Base-by-base conservation (phyloP, 345 rosid genomes). In the Pugionium dolabratum region DNA sequence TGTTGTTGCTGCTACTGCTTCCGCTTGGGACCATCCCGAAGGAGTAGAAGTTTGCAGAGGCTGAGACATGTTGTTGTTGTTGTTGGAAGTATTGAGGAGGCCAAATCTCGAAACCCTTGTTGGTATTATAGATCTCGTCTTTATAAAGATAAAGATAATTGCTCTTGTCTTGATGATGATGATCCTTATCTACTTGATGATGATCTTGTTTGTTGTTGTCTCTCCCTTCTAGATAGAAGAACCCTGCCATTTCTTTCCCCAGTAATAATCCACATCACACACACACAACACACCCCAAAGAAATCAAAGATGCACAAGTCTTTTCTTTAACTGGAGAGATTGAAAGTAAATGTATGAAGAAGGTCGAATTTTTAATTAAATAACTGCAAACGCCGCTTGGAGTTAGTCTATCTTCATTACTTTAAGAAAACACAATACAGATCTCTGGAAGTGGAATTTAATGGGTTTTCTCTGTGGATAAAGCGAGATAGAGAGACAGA, bases 211-310 rank as follows among this genome's bases (percentile, higher is more conserved):
- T 18, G 18, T 18, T 67, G 47, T 60, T 56, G 74, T 75, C 69
- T 69, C 85, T 71, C 41, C 92, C 92, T 29, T 89, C 85, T 85
- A 91, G 84, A 83, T 88, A 86, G 79, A 86, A 91, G 82, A 86
- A 85, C 34, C 96, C 93, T 57, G 97, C 88, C 97, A 91, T 91
- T 69, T 18, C 18, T 18, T 18, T 18, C 18, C 18, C 18, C 18
- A 18, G 18, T 18, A 18, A 18, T 18, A 79, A 76, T 78, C 87
- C 78, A 81, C 84, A 82, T 75, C 87, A 79, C 73, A 70, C 67
- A 75, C 71, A 41, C 62, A 18, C 18, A 18, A 18, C 18, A 18
- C 18, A 18, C 18, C 18, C 18, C 18, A 46, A 64, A 70, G 63
- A 66, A 45, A 70, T 49, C 64, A 61, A 71, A 65, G 61, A 72